phyloP scores from a whole-genome alignment of 1,284 basidiomycete genomes.

The Earliella scabrosa region DNA sequence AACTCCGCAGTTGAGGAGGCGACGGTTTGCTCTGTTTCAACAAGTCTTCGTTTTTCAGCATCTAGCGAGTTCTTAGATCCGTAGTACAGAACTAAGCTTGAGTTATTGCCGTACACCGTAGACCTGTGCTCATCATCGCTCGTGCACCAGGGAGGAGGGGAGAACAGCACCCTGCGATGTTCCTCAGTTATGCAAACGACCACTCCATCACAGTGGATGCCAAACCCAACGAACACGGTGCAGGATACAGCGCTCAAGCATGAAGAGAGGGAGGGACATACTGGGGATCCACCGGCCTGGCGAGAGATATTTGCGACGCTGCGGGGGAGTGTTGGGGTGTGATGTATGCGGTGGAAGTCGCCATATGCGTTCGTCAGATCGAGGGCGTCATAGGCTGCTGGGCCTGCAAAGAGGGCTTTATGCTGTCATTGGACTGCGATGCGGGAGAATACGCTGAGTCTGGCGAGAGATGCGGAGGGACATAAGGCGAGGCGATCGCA shows the following conservation, averaged over 20 bases:
- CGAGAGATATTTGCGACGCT: slow-evolving; percentile 7
- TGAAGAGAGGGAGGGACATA: not conserved
- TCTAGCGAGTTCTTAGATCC: no score
- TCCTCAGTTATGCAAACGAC: no score
- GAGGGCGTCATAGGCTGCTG: not conserved
- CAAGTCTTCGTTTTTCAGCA: no score
- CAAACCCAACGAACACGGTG: slow-evolving; percentile 2
- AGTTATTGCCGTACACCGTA: no score
- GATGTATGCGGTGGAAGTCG: slow-evolving; percentile 3
- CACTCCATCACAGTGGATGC: no score
- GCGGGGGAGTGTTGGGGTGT: slow-evolving; percentile 10
- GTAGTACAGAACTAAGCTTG: no score
- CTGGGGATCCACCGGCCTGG: slow-evolving; percentile 7
- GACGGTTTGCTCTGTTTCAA: no score
- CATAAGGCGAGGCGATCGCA: slow-evolving; percentile 42
- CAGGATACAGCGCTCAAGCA: not conserved
- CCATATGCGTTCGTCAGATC: not conserved
- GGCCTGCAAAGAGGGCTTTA: not conserved
- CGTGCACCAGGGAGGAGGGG: no score
- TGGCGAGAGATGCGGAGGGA: no score
- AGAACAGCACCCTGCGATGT: no score
- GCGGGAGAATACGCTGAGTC: slow-evolving; percentile 12
- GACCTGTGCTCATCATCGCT: no score
- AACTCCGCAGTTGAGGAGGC: no score
- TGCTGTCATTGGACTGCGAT: slow-evolving; percentile 5